Conservation (phyloP, 2,329 filamentous ascomycete genomes). For the Apiospora marii region DNA sequence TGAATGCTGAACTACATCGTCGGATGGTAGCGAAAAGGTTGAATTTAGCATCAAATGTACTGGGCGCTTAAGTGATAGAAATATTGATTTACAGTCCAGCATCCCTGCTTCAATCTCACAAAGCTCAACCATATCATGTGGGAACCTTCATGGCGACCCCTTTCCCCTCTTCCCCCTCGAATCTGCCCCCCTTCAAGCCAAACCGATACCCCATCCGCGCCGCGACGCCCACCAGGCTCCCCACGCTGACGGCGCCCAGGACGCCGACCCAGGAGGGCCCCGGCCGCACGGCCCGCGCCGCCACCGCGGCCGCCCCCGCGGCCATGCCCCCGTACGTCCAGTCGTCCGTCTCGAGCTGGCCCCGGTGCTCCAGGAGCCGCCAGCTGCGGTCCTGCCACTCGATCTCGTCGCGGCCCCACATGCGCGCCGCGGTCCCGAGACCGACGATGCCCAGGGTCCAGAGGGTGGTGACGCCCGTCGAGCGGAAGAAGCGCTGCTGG, state of each 20-base stretch:
- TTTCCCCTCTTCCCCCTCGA: conserved; percentile 33
- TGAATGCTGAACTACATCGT: background rate
- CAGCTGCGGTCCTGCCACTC: conserved; percentile 72
- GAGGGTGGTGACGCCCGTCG: conserved; percentile 54
- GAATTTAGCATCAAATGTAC: background rate
- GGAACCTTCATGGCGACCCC: conserved; percentile 3
- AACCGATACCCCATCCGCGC: conserved; percentile 60
- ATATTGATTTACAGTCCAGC: background rate
- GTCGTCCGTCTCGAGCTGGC: conserved; percentile 65
- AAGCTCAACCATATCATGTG: background rate
- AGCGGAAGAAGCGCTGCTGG: conserved; percentile 50
- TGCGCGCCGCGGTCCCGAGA: conserved; percentile 54
- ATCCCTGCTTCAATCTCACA: background rate
- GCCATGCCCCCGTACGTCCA: conserved; percentile 57
- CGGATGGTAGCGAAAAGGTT: background rate
- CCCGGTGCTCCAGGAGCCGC: conserved; percentile 64
- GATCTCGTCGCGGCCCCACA: conserved; percentile 64
- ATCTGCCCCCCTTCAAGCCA: conserved; percentile 54
- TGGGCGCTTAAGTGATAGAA: background rate
- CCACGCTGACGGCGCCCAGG: conserved; percentile 55
- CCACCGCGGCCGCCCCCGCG: conserved; percentile 39
- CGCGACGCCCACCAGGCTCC: conserved; percentile 57
- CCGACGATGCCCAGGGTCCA: conserved; percentile 53
- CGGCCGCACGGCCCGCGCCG: conserved; percentile 41
- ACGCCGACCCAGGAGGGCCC: conserved; percentile 48